Evolutionary conservation across 495 filamentous ascomycete species (phyloP).

Genomic region (Stereocaulon alpinum): DNA sequence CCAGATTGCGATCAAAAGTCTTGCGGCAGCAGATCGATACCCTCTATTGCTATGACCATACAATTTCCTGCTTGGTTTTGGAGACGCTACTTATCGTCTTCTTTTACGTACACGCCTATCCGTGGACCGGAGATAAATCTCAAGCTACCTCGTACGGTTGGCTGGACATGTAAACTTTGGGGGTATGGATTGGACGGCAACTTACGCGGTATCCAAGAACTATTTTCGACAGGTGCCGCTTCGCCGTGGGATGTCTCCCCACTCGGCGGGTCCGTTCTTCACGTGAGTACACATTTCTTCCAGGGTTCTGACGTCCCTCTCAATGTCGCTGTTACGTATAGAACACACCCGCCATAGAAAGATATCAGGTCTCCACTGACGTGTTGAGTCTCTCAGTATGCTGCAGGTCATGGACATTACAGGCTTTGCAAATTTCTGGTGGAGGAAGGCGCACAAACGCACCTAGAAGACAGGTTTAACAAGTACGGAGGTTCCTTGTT

Average conservation of each 20-base stretch:
- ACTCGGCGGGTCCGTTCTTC: background rate
- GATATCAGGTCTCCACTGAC: background rate
- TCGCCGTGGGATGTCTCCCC: constrained; percentile 1
- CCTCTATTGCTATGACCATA: background rate
- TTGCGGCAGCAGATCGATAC: background rate
- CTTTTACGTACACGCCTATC: background rate
- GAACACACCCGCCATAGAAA: too few relatives aligned
- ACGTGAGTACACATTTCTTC: background rate
- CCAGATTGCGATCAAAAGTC: background rate
- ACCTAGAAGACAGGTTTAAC: background rate
- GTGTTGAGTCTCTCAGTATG: background rate
- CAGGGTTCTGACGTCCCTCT: too few relatives aligned
- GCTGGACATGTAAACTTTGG: background rate
- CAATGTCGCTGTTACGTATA: too few relatives aligned
- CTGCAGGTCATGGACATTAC: background rate
- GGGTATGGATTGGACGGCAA: background rate
- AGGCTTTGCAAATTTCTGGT: background rate
- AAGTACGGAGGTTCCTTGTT: background rate
- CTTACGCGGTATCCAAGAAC: background rate
- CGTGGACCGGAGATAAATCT: background rate
- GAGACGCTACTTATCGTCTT: background rate
- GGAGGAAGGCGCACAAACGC: background rate
- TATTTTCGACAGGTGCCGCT: background rate
- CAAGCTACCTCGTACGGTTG: background rate
- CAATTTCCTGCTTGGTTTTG: constrained; percentile 1